Evolutionary conservation across 371 early-diverging fungal species (phyloP).

Genomic region (Homolaphlyctis polyrhiza): DNA sequence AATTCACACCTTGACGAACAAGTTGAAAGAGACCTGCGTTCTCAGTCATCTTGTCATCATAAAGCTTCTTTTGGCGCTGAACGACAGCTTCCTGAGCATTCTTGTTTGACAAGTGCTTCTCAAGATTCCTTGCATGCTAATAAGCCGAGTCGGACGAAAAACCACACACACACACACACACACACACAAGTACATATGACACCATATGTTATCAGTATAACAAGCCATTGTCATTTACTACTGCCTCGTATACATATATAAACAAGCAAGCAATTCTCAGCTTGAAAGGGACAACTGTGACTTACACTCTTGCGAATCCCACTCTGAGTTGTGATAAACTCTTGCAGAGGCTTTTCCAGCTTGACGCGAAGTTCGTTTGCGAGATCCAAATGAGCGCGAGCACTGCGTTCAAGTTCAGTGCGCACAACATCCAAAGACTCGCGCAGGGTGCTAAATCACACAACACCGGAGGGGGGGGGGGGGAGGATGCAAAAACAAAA

Average conservation of each 20-base stretch:
- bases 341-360: constrained; percentile 64
- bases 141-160: background rate
- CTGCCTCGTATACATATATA: constrained; percentile 12
- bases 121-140: constrained; percentile 45
- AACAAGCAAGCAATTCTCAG: background rate
- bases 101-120: constrained; percentile 43
- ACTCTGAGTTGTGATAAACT: constrained; percentile 77
- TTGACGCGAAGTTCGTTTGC: constrained; percentile 72
- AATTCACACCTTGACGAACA: constrained; percentile 14
- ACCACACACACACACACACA: background rate
- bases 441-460: constrained; percentile 24
- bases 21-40: constrained; percentile 34
- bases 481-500: background rate
- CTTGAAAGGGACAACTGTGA: background rate
- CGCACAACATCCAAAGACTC: constrained; percentile 63
- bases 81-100: constrained; percentile 27
- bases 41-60: constrained; percentile 60
- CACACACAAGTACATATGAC: background rate
- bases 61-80: constrained; percentile 59
- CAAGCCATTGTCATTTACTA: background rate
- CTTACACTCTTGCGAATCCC: constrained; percentile 60
- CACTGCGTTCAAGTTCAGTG: constrained; percentile 73
- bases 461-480: background rate
- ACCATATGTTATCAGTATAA: background rate
- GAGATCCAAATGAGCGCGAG: constrained; percentile 70